Evolutionary conservation across 176 grass and related monocot genomes (phyloP), one percentile per base, ranked within the genome.

Genomic region (Triticum timopheevii): DNA sequence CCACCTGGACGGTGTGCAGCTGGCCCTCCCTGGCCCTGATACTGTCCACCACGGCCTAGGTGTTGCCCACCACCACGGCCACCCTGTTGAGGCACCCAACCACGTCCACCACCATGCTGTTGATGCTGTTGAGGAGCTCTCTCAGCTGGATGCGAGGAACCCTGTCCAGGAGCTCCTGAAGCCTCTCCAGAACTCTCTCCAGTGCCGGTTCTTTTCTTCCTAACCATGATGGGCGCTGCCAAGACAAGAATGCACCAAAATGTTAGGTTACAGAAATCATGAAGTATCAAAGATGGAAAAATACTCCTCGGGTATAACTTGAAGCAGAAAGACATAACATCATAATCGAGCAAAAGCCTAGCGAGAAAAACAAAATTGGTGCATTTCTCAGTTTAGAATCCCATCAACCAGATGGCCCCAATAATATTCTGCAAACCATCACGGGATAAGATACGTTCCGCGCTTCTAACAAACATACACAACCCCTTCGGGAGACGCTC

Each of bases 141-240:
- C 69, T 93, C 87, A 87, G 78, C 38, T 36, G 52, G 86, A 54
- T 92, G 95, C 28, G 88, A 38, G 19, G 82, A 54, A 77, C 80
- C 80, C 73, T 83, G 90, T 4, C 89, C 90, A 28, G 85, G 33
- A 85, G 65, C 76, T 65, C 87, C 83, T 5, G 89, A 81, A 73
- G 82, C 65, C 81, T 96, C 81, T 38, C 80, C 87, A 33, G 89
- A 90, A 86, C 63, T 81, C 73, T 91, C 94, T 44, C 83, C 89
- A 69, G 89, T 49, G 1, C 86, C 92, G 61, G 84, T 91, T 89
- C 84, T 94, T 84, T 92, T 97, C 90, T 97, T 97, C 88, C 90
- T 94, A 82, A 94, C 90, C 95, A 97, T 97, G 82, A 87, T 31
- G 33, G 83, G 39, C 77, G 25, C 86, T 90, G 59, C 28, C 42